Percentiles rank a stretch among this genome's conserved stretches.
Conservation (phyloP, 2,329 filamentous ascomycete species). For the Didymella lethalis region DNA sequence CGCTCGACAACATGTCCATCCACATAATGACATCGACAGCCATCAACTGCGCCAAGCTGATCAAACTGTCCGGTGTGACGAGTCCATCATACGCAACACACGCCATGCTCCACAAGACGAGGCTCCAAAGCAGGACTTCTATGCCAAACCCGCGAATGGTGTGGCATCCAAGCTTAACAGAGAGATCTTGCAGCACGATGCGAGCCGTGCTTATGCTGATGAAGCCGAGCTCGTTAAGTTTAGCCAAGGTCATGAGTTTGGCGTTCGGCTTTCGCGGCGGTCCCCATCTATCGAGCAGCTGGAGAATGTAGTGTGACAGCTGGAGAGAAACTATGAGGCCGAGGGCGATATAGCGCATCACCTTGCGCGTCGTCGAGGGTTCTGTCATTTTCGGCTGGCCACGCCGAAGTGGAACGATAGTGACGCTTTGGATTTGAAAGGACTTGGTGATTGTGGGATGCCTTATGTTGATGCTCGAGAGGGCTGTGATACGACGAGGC, state of each 20-base stretch:
- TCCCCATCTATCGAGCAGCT: neutral
- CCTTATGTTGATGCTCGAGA: no score
- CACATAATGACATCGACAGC: constrained; percentile 1
- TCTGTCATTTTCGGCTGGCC: neutral
- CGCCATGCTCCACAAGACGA: constrained; percentile 4
- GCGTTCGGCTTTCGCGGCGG: neutral
- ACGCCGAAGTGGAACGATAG: no score
- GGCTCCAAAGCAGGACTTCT: constrained; percentile 1
- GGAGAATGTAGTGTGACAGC: neutral
- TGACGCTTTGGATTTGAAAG: no score
- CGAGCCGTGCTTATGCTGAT: neutral
- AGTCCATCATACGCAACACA: neutral
- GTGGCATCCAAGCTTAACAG: neutral
- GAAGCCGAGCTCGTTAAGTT: neutral
- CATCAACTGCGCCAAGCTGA: constrained; percentile 3
- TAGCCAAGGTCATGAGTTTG: neutral
- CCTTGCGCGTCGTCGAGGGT: neutral
- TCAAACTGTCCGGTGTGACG: neutral
- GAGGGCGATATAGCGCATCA: neutral
- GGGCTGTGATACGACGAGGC: no score
- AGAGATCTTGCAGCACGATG: neutral
- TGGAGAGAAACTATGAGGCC: neutral
- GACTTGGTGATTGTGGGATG: no score
- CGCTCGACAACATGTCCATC: neutral
- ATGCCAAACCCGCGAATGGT: neutral